Evolutionary conservation across 2,329 filamentous ascomycete species (phyloP).

Genomic region (Cladophialophora bantiana): DNA sequence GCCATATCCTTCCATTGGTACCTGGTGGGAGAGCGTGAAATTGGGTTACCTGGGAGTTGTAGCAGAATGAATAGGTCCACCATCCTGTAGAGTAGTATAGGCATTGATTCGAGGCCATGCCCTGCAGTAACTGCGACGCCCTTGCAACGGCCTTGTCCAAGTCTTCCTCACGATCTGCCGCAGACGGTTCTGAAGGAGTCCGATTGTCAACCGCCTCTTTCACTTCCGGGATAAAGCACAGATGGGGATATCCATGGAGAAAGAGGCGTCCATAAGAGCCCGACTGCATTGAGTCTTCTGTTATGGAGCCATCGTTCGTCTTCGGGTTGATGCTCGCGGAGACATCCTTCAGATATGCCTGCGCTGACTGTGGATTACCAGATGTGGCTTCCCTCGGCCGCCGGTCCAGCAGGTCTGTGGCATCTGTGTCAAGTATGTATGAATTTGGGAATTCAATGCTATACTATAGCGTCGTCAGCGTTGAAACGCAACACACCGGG

Average conservation of each 20-base stretch:
- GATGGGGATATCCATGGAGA: constrained; percentile 72
- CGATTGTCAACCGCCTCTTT: constrained; percentile 66
- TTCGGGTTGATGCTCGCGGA: constrained; percentile 17
- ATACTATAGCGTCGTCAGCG: constrained; percentile 64
- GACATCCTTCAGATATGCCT: constrained; percentile 21
- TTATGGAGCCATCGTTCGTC: constrained; percentile 42
- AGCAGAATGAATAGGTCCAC: constrained; percentile 98
- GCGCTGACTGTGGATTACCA: neutral
- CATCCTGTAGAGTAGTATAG: constrained; percentile 86
- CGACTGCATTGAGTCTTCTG: constrained; percentile 9
- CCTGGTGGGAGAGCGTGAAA: constrained; percentile 82
- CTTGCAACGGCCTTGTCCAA: constrained; percentile 76
- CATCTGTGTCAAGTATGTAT: constrained; percentile 50
- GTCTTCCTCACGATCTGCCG: constrained; percentile 75
- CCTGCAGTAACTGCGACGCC: constrained; percentile 79
- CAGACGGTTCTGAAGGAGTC: constrained; percentile 70
- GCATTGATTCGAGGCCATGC: constrained; percentile 75
- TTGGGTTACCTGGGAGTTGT: constrained; percentile 84
- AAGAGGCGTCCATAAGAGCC: constrained; percentile 69
- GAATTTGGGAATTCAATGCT: constrained; percentile 77
- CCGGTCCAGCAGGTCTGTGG: constrained; percentile 26
- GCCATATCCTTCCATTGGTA: constrained; percentile 69
- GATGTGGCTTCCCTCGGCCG: neutral
- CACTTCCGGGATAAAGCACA: constrained; percentile 83
- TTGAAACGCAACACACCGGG: constrained; percentile 3